A percentile compares a stretch with the other conserved stretches of the same genome.
Conservation (phyloP, 1,139 yeast species). For the Sugiyamaella novakii region DNA sequence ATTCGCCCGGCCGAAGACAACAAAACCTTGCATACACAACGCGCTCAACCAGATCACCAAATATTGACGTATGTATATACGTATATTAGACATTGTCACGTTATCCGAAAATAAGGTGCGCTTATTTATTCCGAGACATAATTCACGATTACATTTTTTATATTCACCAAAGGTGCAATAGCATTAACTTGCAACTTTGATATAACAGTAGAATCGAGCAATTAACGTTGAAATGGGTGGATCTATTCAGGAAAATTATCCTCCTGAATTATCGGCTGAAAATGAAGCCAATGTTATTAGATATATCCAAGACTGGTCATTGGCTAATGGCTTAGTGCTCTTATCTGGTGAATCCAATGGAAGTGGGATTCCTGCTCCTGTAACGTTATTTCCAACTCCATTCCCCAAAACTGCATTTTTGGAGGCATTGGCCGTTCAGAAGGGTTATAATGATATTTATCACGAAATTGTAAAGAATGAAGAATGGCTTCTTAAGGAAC, state of each 20-base stretch:
- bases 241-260: slow-evolving; percentile 12
- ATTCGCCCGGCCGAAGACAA: too few relatives aligned
- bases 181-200: too few relatives aligned
- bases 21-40: too few relatives aligned
- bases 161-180: background rate
- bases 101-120: too few relatives aligned
- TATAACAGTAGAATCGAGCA: too few relatives aligned
- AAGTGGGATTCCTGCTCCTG: slow-evolving; percentile 72
- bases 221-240: background rate
- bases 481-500: slow-evolving; percentile 62
- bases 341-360: slow-evolving; percentile 56
- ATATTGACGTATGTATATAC: background rate
- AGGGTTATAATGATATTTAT: slow-evolving; percentile 70
- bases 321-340: slow-evolving; percentile 77
- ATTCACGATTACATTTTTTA: background rate
- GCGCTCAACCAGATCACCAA: too few relatives aligned
- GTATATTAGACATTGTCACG: background rate
- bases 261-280: slow-evolving; percentile 28
- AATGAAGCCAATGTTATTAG: slow-evolving; percentile 26
- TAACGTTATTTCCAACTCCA: slow-evolving; percentile 89
- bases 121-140: too few relatives aligned
- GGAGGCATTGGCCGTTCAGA: slow-evolving; percentile 69
- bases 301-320: slow-evolving; percentile 69
- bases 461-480: slow-evolving; percentile 48
- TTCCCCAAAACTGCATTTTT: slow-evolving; percentile 69